Percentiles rank a stretch among this genome's conserved stretches.
phyloP scores from a whole-genome alignment of 2,329 filamentous ascomycete genomes.

The Penicillium sp. region DNA sequence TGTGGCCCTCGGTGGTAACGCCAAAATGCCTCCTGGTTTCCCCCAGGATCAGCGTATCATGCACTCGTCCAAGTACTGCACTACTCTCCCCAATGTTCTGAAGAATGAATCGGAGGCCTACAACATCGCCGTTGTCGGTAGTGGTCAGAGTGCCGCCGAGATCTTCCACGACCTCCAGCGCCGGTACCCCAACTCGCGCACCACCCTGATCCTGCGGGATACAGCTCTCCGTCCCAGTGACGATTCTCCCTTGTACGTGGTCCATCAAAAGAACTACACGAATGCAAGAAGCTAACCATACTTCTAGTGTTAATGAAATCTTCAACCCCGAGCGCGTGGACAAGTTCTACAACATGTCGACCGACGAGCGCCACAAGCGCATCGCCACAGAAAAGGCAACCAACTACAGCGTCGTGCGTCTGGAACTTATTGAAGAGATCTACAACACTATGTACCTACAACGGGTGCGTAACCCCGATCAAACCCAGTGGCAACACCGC shows the following conservation, averaged over 20 bases:
- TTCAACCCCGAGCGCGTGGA: slow-evolving; percentile 90
- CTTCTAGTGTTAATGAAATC: slow-evolving; percentile 79
- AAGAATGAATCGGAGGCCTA: slow-evolving; percentile 54
- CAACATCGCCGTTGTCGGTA: slow-evolving; percentile 82
- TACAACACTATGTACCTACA: slow-evolving; percentile 90
- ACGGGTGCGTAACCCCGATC: slow-evolving; percentile 70
- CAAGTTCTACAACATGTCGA: slow-evolving; percentile 70
- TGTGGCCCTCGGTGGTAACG: slow-evolving; percentile 69
- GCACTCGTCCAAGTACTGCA: slow-evolving; percentile 85
- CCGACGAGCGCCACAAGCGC: slow-evolving; percentile 63
- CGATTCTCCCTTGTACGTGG: slow-evolving; percentile 88
- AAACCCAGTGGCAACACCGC: slow-evolving; percentile 77
- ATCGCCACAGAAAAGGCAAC: slow-evolving; percentile 77
- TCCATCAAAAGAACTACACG: too few relatives aligned
- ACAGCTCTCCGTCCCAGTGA: slow-evolving; percentile 87
- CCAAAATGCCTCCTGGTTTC: slow-evolving; percentile 71
- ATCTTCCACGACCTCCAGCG: slow-evolving; percentile 88
- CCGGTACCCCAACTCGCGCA: slow-evolving; percentile 79
- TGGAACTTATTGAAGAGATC: slow-evolving; percentile 86
- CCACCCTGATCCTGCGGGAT: slow-evolving; percentile 78
- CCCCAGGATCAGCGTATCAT: slow-evolving; percentile 73
- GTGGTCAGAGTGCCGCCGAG: slow-evolving; percentile 91
- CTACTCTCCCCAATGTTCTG: slow-evolving; percentile 41
- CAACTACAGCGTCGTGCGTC: slow-evolving; percentile 92
- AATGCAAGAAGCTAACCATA: slow-evolving; percentile 7